Evolutionary conservation across 139 green algal species (phyloP).

Genomic region (Chlorella sp.): DNA sequence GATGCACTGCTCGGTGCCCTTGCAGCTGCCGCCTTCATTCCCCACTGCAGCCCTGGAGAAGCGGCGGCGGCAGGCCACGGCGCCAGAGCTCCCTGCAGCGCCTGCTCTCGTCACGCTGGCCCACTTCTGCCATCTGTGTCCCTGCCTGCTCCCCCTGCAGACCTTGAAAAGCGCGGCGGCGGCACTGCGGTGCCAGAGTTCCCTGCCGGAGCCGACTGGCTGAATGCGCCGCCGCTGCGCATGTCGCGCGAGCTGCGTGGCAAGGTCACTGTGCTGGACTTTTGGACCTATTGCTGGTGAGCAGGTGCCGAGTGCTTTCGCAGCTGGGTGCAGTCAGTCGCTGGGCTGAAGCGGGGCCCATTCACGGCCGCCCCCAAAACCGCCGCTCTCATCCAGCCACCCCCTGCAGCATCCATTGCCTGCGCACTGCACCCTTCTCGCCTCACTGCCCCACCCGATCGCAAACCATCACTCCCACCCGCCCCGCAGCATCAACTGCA

Average conservation of each 20-base stretch:
- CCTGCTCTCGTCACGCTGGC: not conserved
- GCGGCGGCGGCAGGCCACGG: no score
- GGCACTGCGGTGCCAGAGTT: slow-evolving; percentile 72
- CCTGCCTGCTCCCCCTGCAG: not conserved
- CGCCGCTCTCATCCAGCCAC: no score
- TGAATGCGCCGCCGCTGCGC: slow-evolving; percentile 63
- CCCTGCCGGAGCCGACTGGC: slow-evolving; percentile 58
- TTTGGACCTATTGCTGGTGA: slow-evolving; percentile 87
- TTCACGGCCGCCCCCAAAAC: no score
- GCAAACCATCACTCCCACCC: not conserved
- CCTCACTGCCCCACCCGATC: not conserved
- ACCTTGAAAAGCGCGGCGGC: slow-evolving; percentile 65
- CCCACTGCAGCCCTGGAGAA: not conserved
- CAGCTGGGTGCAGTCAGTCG: not conserved
- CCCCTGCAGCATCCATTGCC: not conserved
- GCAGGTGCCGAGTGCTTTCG: not conserved
- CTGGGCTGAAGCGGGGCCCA: no score
- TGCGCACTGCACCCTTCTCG: not conserved
- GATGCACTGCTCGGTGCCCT: no score
- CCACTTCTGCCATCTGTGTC: not conserved
- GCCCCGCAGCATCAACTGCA: slow-evolving; percentile 82
- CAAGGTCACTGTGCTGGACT: slow-evolving; percentile 81
- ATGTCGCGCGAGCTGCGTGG: slow-evolving; percentile 62
- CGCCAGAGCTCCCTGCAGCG: not conserved
- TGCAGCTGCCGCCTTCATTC: no score